Evolutionary conservation across 306 rosid species (phyloP), one percentile per base, ranked within the genome.

Genomic region (Senna tora): DNA sequence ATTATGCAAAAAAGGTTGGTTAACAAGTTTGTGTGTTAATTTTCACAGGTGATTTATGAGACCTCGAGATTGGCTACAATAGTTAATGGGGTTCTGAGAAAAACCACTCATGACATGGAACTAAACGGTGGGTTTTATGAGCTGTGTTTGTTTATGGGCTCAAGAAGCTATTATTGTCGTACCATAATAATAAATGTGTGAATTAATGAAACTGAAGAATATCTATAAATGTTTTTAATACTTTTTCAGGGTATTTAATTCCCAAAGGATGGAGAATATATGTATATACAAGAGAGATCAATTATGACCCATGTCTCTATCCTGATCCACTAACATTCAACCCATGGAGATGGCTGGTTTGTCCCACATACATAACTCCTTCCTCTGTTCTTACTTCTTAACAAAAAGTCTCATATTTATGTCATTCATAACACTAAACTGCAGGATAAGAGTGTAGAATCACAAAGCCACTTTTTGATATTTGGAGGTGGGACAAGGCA

Each of bases 311-410:
- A 16, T 79, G 82, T 76, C 77, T 85, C 42, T 95, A 95, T 79
- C 82, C 97, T 12, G 99, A 95, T 2, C 99, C 99, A 9, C 83
- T 88, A 4, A 73, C 76, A 73, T 95, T 95, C 78, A 87, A 95
- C 72, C 99, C 99, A 49, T 89, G 99, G 99, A 88, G 99, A 85
- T 95, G 97, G 97, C 67, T 95, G 96, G 99, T 94, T 63, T 50
- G 92, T 80, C n/a, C 70, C 7, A 52, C 25, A 67, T 3, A 49
- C 12, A 21, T 34, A 46, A 46, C 16, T 41, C 22, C 3, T 75
- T 9, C 7, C 39, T 49, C 0, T 52, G 6, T 22, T 30, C 12
- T 46, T 2, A 0, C 52, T 54, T 25, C 0, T 63, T 73, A 75
- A 42, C 65, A 13, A 43, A 65, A 76, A 34, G 3, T 8, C 51